Base-by-base conservation (phyloP, 371 early-diverging fungal species). In the Mucor racemosus region DNA sequence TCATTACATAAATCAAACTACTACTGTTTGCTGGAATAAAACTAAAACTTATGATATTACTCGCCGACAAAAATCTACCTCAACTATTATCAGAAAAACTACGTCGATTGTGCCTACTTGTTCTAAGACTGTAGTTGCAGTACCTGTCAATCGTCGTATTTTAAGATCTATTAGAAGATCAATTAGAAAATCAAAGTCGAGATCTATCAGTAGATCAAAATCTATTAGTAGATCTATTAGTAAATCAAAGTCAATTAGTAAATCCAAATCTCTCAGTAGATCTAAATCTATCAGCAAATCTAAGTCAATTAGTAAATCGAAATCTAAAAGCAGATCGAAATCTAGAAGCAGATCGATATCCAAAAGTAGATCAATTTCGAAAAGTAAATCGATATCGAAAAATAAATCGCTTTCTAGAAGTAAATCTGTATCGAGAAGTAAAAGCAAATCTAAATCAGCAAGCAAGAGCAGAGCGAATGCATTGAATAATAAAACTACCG, bases 61-160 rank as follows among this genome's bases (percentile, higher is more conserved):
- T 44, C 56, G 31, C 36, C 50, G 13, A 26, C 11, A 21, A 3
- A 50, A 31, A 40, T 34, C 14, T 19, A 58, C 38, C 50, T 42
- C 55, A 44, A 65, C 19, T 65, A 46, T 55, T 56, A 57, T 35
- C 60, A 17, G 35, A 60, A 42, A 58, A 19, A 54, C 57, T 10
- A 41, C 56, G 19, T 53, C 11, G 5, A 35, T 66, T 26, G 57
- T 54, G 26, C 56, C 40, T 36, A 71, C 65, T 34, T 76, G 76
- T 56, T 65, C 53, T 44, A 61, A 55, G 4, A 72, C 75, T 19
- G 57, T 66, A 36, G 64, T 71, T 7, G 62, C 57, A 55, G 64
- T 70, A 11, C 76, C 76, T 7, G 61, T 67, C 34, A 66, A 13
- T 17, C 33, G 41, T n/a, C 40, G 21, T 34, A 13, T 13, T n/a